Conservation (phyloP, 163 green algal genomes). For the Scenedesmus sp. region DNA sequence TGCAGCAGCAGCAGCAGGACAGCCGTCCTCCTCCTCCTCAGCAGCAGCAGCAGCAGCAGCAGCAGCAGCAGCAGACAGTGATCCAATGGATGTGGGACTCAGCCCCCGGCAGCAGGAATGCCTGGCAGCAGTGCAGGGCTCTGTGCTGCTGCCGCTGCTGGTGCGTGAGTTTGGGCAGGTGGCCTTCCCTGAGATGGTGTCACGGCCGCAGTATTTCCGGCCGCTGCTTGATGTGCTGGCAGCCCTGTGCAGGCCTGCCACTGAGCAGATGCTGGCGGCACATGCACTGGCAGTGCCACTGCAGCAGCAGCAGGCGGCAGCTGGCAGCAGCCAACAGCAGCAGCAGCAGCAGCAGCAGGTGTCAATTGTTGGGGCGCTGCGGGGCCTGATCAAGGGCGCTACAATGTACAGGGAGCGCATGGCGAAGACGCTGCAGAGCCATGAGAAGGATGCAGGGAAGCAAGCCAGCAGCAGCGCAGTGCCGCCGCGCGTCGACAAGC, state of each 20-base stretch:
- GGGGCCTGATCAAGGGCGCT: conserved; percentile 4
- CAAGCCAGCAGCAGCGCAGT: conserved; percentile 18
- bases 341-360: background rate
- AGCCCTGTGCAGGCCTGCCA: conserved; percentile 30
- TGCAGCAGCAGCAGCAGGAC: conserved; percentile 31
- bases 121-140: conserved; percentile 52
- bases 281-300: background rate
- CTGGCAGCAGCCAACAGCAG: conserved; percentile 30
- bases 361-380: conserved; percentile 9
- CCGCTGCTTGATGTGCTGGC: conserved; percentile 54
- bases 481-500: conserved; percentile 13
- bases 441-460: conserved; percentile 16
- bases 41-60: conserved; percentile 18
- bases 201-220: conserved; percentile 51
- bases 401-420: conserved; percentile 30
- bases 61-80: conserved; percentile 2
- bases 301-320: conserved; percentile 14
- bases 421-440: conserved; percentile 21
- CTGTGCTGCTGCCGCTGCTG: conserved; percentile 75
- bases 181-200: conserved; percentile 70
- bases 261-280: conserved; percentile 42
- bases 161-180: conserved; percentile 56
- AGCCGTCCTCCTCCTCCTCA: background rate
- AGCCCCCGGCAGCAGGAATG: background rate
- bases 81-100: background rate